Evolutionary conservation across 1,139 yeast genomes (phyloP), one percentile per base, ranked within the genome.

Genomic region (Pneumocystis oryctolagi): DNA sequence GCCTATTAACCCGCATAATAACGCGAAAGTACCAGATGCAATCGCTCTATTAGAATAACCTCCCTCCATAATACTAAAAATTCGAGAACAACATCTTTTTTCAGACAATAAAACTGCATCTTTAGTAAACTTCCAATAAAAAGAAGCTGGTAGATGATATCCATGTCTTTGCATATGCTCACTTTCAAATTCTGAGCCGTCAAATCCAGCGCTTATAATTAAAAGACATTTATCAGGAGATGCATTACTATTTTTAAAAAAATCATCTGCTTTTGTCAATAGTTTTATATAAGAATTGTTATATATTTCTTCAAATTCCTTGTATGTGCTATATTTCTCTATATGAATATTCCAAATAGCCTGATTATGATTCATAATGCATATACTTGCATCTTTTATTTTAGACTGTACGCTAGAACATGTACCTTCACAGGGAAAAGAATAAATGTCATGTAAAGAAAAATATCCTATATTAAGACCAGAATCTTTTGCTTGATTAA

Each of bases 21-120:
- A 6, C 12, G 95, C 82, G 71, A 86, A 86, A 0, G 86, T 82
- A 12, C 95, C 96, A 0, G 95, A 85, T 1, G 85, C 74, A 37
- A 88, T 77, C 0, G 96, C 96, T 1, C 87, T 87, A 69, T 88
- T 92, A 0, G 94, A 84, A 71, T 88, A 88, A 0, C 96, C 96
- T 25, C 96, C 96, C 73, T 88, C 96, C 67, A 88, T 75, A 58
- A 88, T 74, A 2, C 95, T 86, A 0, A 87, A 69, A 0, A 87
- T 76, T 67, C 83, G 83, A 12, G 90, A 87, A 30, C 78, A 74
- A 18, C 85, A 76, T 69, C 82, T 87, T 64, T 81, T 78, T 60
- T 78, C 74, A 12, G 94, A 87, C 60, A 88, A 75, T 65, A 79
- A 80, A 16, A 84, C 82, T 1, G 86, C 84, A 71, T 87, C 96